Conservation (phyloP, 768 basidiomycete genomes). For the Fomitopsis pulvina region DNA sequence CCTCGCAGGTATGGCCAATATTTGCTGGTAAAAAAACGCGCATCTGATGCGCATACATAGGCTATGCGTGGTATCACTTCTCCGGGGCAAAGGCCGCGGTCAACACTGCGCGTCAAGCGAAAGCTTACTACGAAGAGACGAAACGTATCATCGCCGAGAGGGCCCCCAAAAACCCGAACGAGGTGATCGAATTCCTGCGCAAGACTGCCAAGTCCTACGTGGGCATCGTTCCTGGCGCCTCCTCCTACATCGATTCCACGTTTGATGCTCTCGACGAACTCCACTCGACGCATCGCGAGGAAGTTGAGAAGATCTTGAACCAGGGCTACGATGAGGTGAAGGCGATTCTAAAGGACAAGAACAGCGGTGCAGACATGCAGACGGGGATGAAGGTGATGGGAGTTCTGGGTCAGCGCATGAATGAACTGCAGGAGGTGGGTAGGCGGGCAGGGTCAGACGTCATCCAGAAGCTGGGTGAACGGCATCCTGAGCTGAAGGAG, state of each 20-base stretch:
- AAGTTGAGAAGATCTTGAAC: constrained; percentile 31
- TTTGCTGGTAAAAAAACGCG: not conserved
- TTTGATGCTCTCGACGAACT: constrained; percentile 38
- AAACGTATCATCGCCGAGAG: constrained; percentile 19
- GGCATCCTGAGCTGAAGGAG: constrained; percentile 24
- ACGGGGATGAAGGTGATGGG: constrained; percentile 23
- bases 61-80: constrained; percentile 34
- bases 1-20: constrained; percentile 17
- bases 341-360: constrained; percentile 16
- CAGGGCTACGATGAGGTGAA: constrained; percentile 31
- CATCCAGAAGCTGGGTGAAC: constrained; percentile 19
- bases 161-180: constrained; percentile 24
- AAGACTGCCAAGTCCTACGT: constrained; percentile 34
- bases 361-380: constrained; percentile 17
- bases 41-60: not conserved
- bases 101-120: constrained; percentile 26
- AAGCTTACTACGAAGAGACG: constrained; percentile 20
- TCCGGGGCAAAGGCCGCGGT: constrained; percentile 33
- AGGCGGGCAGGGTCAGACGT: constrained; percentile 24
- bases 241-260: constrained; percentile 31
- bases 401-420: constrained; percentile 19
- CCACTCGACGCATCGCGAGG: constrained; percentile 31
- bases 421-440: constrained; percentile 24
- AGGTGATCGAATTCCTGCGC: constrained; percentile 32
- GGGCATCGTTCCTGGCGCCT: constrained; percentile 32